Conservation (phyloP, 495 filamentous ascomycete species). For the Talaromyces adpressus region DNA sequence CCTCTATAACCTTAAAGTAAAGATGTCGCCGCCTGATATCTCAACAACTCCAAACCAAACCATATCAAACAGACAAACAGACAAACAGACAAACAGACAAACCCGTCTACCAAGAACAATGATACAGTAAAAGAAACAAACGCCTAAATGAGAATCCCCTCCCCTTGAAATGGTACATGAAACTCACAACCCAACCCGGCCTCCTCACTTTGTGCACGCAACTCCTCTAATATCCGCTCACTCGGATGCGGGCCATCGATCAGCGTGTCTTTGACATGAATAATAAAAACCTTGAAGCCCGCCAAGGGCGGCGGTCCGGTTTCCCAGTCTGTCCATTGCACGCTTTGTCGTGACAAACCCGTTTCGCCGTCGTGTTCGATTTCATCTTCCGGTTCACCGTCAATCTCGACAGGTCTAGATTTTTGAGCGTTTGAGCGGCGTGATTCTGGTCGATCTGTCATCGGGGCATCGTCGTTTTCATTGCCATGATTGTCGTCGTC, state of each 20-base stretch:
- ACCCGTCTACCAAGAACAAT: background rate
- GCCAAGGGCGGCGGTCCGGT: slow-evolving; percentile 32
- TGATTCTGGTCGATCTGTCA: background rate
- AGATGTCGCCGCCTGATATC: background rate
- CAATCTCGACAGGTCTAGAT: slow-evolving; percentile 2
- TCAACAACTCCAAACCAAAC: background rate
- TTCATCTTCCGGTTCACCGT: slow-evolving; percentile 11
- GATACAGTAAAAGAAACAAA: background rate
- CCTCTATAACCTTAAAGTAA: background rate
- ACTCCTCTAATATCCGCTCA: slow-evolving; percentile 60
- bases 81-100: background rate
- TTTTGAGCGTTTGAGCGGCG: background rate
- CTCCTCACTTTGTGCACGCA: slow-evolving; percentile 52
- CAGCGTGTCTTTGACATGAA: slow-evolving; percentile 75
- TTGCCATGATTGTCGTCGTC: background rate
- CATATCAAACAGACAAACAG: background rate
- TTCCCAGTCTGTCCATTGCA: slow-evolving; percentile 4
- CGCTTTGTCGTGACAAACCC: background rate
- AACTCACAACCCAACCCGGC: slow-evolving; percentile 72
- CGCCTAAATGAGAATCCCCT: slow-evolving; percentile 30
- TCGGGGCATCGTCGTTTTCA: background rate
- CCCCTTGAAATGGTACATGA: slow-evolving; percentile 53
- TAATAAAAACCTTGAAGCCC: slow-evolving; percentile 62
- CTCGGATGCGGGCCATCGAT: slow-evolving; percentile 54
- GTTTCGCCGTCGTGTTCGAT: slow-evolving; percentile 3